Evolutionary conservation across 2,329 filamentous ascomycete species (phyloP).

Genomic region (Talaromyces amestolkiae): DNA sequence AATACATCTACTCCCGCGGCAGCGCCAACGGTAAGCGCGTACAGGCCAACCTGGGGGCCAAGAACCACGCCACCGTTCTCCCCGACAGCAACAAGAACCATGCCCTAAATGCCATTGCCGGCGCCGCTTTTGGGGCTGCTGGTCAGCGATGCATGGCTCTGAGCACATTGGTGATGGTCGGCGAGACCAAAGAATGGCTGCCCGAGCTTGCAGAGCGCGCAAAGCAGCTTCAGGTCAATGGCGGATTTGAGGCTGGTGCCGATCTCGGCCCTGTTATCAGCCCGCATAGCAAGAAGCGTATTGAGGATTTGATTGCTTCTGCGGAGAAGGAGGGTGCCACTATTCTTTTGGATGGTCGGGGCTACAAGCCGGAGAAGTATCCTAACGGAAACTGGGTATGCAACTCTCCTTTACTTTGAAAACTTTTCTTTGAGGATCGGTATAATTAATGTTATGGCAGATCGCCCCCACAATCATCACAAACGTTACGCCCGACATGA

Average conservation of each 20-base stretch:
- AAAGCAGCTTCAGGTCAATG: slow-evolving; percentile 58
- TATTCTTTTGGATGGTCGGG: slow-evolving; percentile 60
- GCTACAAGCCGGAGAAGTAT: slow-evolving; percentile 58
- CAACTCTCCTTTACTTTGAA: not conserved
- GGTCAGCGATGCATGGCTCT: slow-evolving; percentile 67
- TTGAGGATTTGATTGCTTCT: slow-evolving; percentile 58
- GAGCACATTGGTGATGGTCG: slow-evolving; percentile 61
- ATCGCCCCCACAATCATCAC: slow-evolving; percentile 37
- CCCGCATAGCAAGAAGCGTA: slow-evolving; percentile 57
- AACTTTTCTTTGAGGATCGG: slow-evolving; percentile 33
- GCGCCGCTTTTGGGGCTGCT: slow-evolving; percentile 65
- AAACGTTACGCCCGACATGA: slow-evolving; percentile 36
- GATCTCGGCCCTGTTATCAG: slow-evolving; percentile 63
- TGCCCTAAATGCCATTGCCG: slow-evolving; percentile 62
- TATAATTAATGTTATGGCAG: slow-evolving; percentile 7
- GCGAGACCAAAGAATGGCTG: slow-evolving; percentile 62
- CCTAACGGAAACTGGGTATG: slow-evolving; percentile 62
- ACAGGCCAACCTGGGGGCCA: slow-evolving; percentile 65
- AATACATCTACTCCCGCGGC: slow-evolving; percentile 63
- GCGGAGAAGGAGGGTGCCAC: slow-evolving; percentile 62
- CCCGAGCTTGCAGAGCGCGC: slow-evolving; percentile 61
- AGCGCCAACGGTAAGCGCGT: slow-evolving; percentile 64
- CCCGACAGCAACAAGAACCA: slow-evolving; percentile 67
- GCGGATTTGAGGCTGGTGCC: slow-evolving; percentile 60
- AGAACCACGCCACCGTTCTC: slow-evolving; percentile 65